These are phyloP conservation scores for Dryas drummondii DNA, from an alignment of 306 rosid genomes.

Conservation along the genomic window DNA sequence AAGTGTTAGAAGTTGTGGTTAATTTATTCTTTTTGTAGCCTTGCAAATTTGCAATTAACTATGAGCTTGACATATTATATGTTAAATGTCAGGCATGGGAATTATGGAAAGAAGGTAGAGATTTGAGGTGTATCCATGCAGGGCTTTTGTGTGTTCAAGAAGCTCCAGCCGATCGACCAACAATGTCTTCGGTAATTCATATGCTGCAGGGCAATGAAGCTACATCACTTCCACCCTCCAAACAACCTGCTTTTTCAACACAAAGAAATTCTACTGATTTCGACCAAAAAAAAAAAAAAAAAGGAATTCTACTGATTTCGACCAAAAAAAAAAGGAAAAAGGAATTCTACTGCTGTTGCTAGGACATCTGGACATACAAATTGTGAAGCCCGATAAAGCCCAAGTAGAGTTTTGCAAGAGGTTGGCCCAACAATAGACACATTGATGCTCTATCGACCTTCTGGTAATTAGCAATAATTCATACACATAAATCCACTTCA, in stretches of 20 bases:
- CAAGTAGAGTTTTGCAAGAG: too few species aligned
- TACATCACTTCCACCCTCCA: slow-evolving; percentile 19
- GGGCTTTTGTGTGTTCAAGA: slow-evolving; percentile 23
- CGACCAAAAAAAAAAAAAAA: too few species aligned
- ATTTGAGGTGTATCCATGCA: slow-evolving; percentile 14
- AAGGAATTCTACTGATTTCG: too few species aligned
- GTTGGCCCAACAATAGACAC: too few species aligned
- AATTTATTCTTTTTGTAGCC: neutral
- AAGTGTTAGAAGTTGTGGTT: neutral
- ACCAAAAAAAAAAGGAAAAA: too few species aligned
- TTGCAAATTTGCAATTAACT: neutral
- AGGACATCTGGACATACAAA: too few species aligned
- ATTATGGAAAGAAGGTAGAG: slow-evolving; percentile 19
- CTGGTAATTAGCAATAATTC: too few species aligned
- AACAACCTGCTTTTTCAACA: slow-evolving; percentile 14
- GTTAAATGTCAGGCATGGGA: slow-evolving; percentile 10
- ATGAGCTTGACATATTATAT: too few species aligned
- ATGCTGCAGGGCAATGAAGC: slow-evolving; percentile 4
- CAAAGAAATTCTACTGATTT: neutral
- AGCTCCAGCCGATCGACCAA: slow-evolving; percentile 4
- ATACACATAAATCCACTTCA: too few species aligned
- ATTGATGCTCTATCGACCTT: too few species aligned
- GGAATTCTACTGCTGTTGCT: too few species aligned
- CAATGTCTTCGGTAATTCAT: slow-evolving; percentile 1
- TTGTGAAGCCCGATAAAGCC: too few species aligned